phyloP scores from a whole-genome alignment of 1,139 yeast species.

The Magnusiomyces paraingens region DNA sequence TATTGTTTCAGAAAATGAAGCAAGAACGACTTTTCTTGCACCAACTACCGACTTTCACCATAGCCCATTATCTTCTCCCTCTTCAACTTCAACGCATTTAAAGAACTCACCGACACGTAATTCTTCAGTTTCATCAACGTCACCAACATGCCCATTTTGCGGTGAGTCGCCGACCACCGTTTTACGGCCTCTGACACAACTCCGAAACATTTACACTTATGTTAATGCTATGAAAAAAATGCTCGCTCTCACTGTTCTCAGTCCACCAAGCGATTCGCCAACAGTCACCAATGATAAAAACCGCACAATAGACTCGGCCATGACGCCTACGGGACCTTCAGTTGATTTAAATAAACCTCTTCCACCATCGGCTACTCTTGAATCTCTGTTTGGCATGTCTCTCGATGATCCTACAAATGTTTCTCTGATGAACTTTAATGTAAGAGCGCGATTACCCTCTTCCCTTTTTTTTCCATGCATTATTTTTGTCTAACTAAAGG shows the following conservation, averaged over 20 bases:
- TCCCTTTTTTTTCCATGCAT: too few species aligned
- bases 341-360: not conserved
- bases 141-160: constrained; percentile 10
- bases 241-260: constrained; percentile 10
- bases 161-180: constrained; percentile 10
- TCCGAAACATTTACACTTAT: constrained; percentile 8
- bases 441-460: too few species aligned
- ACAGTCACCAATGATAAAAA: not conserved
- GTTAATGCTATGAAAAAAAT: constrained; percentile 8
- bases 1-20: constrained; percentile 47
- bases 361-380: too few species aligned
- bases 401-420: too few species aligned
- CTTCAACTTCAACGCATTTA: not conserved
- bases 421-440: too few species aligned
- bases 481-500: too few species aligned
- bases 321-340: not conserved
- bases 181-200: constrained; percentile 9
- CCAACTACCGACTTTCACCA: not conserved
- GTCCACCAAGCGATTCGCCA: not conserved
- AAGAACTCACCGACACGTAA: not conserved
- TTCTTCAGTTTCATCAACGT: not conserved
- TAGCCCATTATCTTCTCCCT: not conserved
- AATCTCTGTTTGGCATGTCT: too few species aligned
- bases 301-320: too few species aligned
- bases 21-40: not conserved